Evolutionary conservation across 202 grass and related monocot species (phyloP), one percentile per base, ranked within the genome.

Genomic region (Musa balbisiana): DNA sequence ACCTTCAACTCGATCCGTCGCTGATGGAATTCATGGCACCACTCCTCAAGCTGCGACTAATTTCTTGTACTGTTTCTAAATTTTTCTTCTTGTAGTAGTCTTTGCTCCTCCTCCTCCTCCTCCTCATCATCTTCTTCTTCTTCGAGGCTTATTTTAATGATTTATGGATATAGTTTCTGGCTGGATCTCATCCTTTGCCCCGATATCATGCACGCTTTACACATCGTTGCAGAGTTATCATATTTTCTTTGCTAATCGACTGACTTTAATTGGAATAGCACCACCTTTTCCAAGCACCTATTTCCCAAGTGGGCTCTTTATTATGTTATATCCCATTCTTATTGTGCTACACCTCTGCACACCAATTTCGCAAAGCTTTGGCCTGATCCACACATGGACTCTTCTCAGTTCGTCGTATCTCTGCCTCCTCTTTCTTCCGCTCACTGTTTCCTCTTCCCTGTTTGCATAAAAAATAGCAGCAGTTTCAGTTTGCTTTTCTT

Each of bases 271-370:
- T 51, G 19, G 68, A 4, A 6, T 19, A 65, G 83, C 49, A 62
- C 81, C 50, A n/a, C 77, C 66, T 81, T 9, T 76, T 75, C 49
- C 52, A 15, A 20, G 71, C 85, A 83, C 80, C 81, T 73, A 43
- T 87, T 91, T 80, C 86, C 80, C 78, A 21, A 87, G 88, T 89
- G 88, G 83, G 73, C 58, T 85, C 67, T 81, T 79, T 90, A 21
- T 89, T 92, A 87, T 33, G 59, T 80, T 79, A 83, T 84, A 88
- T 74, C 82, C 80, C 66, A 53, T 62, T 77, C 71, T 69, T 62
- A 79, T 89, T 93, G 90, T 86, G 89, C 88, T 89, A 87, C 88
- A 91, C 90, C 69, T 84, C 82, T 62, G 75, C 81, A 74, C 84
- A 53, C 82, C 66, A 79, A 82, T 72, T 76, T 74, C 79, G 74